Conservation (phyloP, 768 basidiomycete genomes). For the Suillus hirtellus region DNA sequence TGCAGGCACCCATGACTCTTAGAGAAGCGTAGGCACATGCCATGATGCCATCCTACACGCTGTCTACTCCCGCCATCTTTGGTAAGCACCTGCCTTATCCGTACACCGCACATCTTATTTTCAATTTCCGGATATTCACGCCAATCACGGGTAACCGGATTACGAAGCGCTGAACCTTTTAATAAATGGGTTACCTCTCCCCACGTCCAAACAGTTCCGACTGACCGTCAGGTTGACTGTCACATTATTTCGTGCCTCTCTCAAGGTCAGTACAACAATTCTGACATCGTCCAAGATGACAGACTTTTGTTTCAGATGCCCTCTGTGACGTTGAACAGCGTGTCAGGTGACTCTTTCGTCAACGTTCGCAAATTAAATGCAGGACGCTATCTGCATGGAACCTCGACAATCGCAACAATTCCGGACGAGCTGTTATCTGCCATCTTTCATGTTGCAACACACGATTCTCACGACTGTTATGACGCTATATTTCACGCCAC, state of each 20-base stretch:
- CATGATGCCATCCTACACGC: constrained; percentile 17
- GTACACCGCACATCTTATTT: background rate
- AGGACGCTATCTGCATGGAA: background rate
- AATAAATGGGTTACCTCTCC: constrained; percentile 1
- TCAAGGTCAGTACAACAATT: constrained; percentile 6
- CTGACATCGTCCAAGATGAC: background rate
- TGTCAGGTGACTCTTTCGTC: background rate
- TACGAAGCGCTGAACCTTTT: constrained; percentile 9
- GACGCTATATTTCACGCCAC: constrained; percentile 32
- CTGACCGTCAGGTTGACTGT: background rate
- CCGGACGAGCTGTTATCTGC: constrained; percentile 39
- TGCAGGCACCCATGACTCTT: constrained; percentile 6
- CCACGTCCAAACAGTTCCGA: background rate
- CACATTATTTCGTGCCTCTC: background rate
- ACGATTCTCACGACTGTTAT: constrained; percentile 27
- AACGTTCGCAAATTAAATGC: constrained; percentile 2
- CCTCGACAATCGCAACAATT: constrained; percentile 17
- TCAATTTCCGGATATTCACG: constrained; percentile 7
- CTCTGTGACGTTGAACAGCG: background rate
- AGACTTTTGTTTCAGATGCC: background rate
- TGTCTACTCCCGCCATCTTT: constrained; percentile 17
- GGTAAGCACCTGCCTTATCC: constrained; percentile 17
- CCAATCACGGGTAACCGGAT: constrained; percentile 4
- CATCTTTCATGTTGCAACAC: constrained; percentile 36
- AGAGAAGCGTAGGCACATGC: constrained; percentile 19